Evolutionary conservation across 2,329 filamentous ascomycete genomes (phyloP).

Genomic region (Diaporthe citrichinensis): DNA sequence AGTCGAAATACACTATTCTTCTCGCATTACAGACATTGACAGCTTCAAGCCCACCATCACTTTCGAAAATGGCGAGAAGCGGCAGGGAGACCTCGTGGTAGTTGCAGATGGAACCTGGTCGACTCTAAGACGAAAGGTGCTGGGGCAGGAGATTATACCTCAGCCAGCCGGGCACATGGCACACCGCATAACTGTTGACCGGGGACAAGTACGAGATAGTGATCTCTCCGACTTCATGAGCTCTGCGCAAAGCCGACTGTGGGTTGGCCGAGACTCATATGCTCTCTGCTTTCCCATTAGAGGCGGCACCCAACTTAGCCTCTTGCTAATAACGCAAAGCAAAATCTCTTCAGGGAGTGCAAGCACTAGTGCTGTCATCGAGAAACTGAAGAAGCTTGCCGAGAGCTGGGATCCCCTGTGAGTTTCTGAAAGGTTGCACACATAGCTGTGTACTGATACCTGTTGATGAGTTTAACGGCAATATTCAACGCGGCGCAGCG

Average conservation of each 20-base stretch:
- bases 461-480: background rate
- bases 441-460: background rate
- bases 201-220: background rate
- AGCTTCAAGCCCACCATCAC: background rate
- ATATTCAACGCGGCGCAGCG: background rate
- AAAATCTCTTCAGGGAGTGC: background rate
- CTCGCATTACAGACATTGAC: background rate
- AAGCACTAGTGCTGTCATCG: background rate
- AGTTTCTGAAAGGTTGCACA: background rate
- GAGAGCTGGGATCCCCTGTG: background rate
- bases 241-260: background rate
- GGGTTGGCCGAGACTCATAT: background rate
- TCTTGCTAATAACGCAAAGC: background rate
- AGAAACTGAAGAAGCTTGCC: background rate
- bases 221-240: background rate
- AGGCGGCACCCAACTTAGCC: background rate
- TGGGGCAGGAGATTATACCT: background rate
- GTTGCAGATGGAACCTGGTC: conserved; percentile 20
- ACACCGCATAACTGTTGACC: conserved; percentile 14
- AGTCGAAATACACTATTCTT: conserved; percentile 1
- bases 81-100: conserved; percentile 5
- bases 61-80: background rate
- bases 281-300: background rate
- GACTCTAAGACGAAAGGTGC: background rate
- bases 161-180: background rate